These are phyloP conservation scores for Penicillium verhagenii DNA, from an alignment of 495 filamentous ascomycete species.

Conservation along the genomic window DNA sequence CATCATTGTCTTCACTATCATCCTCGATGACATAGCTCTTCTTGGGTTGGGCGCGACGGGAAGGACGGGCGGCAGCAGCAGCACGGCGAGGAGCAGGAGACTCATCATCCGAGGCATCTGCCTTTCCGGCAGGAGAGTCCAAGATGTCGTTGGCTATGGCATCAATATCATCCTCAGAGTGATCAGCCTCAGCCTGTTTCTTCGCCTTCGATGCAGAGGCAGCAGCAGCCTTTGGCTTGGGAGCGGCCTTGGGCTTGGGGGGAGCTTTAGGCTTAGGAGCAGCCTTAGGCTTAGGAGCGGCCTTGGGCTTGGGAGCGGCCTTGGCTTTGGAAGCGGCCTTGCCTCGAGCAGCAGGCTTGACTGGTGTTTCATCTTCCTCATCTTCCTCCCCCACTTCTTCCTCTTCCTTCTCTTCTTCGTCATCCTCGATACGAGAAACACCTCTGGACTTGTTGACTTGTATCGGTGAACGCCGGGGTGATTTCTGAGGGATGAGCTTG, in stretches of 20 bases:
- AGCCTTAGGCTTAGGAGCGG: slow-evolving; percentile 18
- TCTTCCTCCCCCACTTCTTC: not conserved
- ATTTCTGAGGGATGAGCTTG: slow-evolving; percentile 65
- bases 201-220: slow-evolving; percentile 50
- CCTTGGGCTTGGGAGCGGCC: slow-evolving; percentile 32
- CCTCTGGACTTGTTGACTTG: slow-evolving; percentile 55
- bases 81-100: slow-evolving; percentile 32
- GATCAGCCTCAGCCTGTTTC: slow-evolving; percentile 38
- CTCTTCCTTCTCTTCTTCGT: slow-evolving; percentile 46
- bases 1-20: slow-evolving; percentile 47
- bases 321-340: slow-evolving; percentile 31
- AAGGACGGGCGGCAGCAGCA: slow-evolving; percentile 45
- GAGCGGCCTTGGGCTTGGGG: slow-evolving; percentile 24
- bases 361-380: slow-evolving; percentile 28
- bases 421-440: slow-evolving; percentile 60
- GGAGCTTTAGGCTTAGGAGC: slow-evolving; percentile 25
- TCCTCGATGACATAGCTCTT: slow-evolving; percentile 58
- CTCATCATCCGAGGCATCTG: slow-evolving; percentile 29
- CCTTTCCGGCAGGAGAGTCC: slow-evolving; percentile 45
- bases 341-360: slow-evolving; percentile 27
- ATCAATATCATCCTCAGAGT: slow-evolving; percentile 50
- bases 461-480: slow-evolving; percentile 48
- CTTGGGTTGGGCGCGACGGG: slow-evolving; percentile 50
- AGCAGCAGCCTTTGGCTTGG: slow-evolving; percentile 38
- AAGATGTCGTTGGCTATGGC: slow-evolving; percentile 58